Evolutionary conservation across 2,329 filamentous ascomycete genomes (phyloP), one percentile per base, ranked within the genome.

Genomic region (Colletotrichum lupini): DNA sequence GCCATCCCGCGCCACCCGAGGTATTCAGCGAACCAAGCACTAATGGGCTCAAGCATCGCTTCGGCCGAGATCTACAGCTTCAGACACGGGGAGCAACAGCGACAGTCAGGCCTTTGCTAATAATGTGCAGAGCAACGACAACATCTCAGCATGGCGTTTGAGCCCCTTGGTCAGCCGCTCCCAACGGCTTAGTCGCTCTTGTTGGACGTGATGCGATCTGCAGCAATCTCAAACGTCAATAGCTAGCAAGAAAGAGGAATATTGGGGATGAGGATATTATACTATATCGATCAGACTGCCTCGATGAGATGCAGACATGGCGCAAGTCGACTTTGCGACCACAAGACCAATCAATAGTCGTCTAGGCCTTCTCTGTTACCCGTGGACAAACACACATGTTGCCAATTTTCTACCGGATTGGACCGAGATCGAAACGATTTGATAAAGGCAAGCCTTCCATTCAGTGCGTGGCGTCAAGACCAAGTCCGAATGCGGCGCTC

Each of bases 401-500:
- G 37, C 16, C 32, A 22, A 42, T 46, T 14, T 14, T 24, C 19
- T 3, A 12, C 12, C 35, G 24, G 42, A 24, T 11, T 57, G 30
- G 52, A 72, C 49, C 2, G 42, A 22, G n/a, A 22, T 59, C n/a
- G 42, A 63, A 53, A 53, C 53, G 19, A 32, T 60, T 42, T n/a
- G 28, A 30, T 49, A 49, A 26, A n/a, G 11, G 7, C 56, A 56
- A 53, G 49, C n/a, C 65, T 24, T 16, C 22, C 30, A 55, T 63
- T 35, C 66, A 46, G 9, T 26, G 24, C 28, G 53, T 14, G 30
- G 69, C 66, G 69, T 24, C 35, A 11, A 19, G 14, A 59, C 11
- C 24, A 69, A 26, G 19, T 32, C 69, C 53, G 69, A 52, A 72
- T 59, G 65, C 66, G 42, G 66, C 35, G 24, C 42, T 49, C 12